Evolutionary conservation across 2,329 filamentous ascomycete genomes (phyloP), one percentile per base, ranked within the genome.

Genomic region (Botryotinia narcissicola): DNA sequence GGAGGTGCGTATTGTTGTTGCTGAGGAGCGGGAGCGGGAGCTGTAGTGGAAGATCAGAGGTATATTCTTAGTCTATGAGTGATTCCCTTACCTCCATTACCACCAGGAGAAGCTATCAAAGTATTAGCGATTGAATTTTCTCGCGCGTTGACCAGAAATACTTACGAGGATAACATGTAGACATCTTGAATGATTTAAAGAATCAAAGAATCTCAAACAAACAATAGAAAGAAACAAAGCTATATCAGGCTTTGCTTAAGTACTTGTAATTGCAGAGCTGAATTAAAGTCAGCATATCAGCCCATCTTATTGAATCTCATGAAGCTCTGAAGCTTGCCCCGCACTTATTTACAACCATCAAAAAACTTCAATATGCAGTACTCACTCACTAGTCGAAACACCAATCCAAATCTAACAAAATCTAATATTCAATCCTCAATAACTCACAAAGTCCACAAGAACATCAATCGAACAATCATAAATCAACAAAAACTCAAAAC

Each of bases 151-250:
- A 44, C 18, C 10, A 16, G 10, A 46, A n/a, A 54, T 44, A 79
- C 80, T 76, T 75, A 82, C 80, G 80, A 78, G 80, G 80, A 77
- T 81, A 81, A 64, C 80, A 80, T 46, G 75, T 75, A 40, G 79
- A 80, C 78, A 80, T 80, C 51, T 62, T 75, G 70, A 72, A 16
- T 42, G 48, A 57, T n/a, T 8, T 25, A n/a, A 62, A 46, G 5
- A n/a, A 37, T 46, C 22, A 61, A 57, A 29, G 1, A 5, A 46
- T 32, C 18, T 25, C n/a, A 35, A 71, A 44, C 4, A 14, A 54
- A 35, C 35, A 67, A 67, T 14, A 5, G 5, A 18, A 42, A 72
- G 22, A 44, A 3, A 4, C 68, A 46, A 62, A 44, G 54, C 5
- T n/a, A 18, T 12, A 22, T 37, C 12, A n/a, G 40, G 29, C 25